Base-by-base conservation (phyloP, 371 early-diverging fungal genomes). In the Mortierella sp. region DNA sequence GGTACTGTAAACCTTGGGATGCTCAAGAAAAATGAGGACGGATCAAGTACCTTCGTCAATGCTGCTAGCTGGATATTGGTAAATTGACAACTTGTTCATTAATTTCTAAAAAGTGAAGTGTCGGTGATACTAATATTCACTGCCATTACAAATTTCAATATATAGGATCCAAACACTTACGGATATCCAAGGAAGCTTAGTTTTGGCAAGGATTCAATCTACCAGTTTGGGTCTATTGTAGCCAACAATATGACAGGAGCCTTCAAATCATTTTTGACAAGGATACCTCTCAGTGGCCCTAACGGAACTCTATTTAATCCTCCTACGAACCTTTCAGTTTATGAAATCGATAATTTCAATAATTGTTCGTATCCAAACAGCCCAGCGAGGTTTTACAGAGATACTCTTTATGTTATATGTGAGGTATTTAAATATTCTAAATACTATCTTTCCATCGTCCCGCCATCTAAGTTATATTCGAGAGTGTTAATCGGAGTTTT, bases 171-270 rank as follows among this genome's bases (percentile, higher is more conserved):
- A 37, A 37, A 3, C 14, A 60, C 37, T 8, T 37, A 20, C 16
- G 60, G 60, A 6, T 60, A 35, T 37, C 60, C 60, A 14, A 3
- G 5, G 20, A 32, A n/a, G 32, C 37, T 60, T 60, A 9, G 18
- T 20, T 60, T 35, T n/a, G 37, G 45, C 43, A 10, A 45, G 12
- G 20, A 62, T 45, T 45, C 24, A n/a, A 5, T 62, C 22, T 43
- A 62, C n/a, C 35, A 35, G 24, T 35, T 62, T 62, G 62, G 62
- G 45, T 39, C 62, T 9, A 39, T 45, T 12, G 62, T 62, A 8
- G 39, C n/a, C n/a, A 16, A 60, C 20, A 18, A 14, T 18, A 14
- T 35, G 60, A 60, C 60, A 20, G 60, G 60, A 18, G 60, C 20
- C 5, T 60, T 60, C n/a, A 60, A 60, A 37, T 37, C 62, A 14